Conservation (phyloP, 768 basidiomycete species). For the Phaffia tasmanica region DNA sequence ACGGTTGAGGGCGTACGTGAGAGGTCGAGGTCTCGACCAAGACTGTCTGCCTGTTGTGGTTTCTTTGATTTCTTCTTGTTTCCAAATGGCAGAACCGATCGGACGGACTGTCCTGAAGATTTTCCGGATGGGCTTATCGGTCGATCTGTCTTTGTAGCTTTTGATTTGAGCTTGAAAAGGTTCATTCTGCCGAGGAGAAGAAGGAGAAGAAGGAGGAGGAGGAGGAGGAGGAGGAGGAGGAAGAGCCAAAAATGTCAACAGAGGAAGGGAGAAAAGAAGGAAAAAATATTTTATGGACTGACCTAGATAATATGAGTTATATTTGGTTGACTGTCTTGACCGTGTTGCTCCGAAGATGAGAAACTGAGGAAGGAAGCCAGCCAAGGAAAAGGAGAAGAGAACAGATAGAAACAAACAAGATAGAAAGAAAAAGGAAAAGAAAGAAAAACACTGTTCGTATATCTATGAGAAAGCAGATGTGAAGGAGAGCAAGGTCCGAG, state of each 20-base stretch:
- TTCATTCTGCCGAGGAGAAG: no score
- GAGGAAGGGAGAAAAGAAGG: background rate
- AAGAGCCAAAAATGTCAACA: background rate
- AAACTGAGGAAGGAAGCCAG: no score
- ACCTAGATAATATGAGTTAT: slow-evolving; percentile 58
- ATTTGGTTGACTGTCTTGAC: slow-evolving; percentile 56
- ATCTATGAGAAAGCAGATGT: background rate
- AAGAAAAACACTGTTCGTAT: background rate
- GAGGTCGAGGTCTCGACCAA: slow-evolving; percentile 54
- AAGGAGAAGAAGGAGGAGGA: background rate
- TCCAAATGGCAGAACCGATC: no score
- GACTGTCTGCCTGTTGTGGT: no score
- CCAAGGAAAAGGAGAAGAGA: no score
- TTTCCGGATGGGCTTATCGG: background rate
- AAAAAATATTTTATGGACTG: background rate
- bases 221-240: background rate
- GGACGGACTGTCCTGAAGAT: background rate
- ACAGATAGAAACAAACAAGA: slow-evolving; percentile 76
- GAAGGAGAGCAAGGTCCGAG: background rate
- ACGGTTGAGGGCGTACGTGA: slow-evolving; percentile 77
- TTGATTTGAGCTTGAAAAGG: background rate
- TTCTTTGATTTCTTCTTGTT: no score
- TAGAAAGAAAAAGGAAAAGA: slow-evolving; percentile 63
- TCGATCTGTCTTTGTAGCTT: background rate
- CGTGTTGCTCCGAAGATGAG: no score